phyloP scores from a whole-genome alignment of 179 eudicot species.

The Actinidia arguta region DNA sequence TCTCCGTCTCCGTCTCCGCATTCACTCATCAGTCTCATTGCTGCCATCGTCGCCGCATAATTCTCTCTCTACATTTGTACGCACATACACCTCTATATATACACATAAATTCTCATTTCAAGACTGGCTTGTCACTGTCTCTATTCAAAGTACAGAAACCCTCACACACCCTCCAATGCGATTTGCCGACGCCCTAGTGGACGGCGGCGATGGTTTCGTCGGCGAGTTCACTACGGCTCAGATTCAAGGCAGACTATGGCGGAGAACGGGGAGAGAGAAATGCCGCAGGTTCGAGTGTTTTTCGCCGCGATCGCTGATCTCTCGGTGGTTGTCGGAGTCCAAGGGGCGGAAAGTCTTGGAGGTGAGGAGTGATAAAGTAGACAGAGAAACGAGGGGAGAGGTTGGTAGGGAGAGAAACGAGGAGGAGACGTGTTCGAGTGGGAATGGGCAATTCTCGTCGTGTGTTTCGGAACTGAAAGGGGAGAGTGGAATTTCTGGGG shows the following conservation, averaged over 20 bases:
- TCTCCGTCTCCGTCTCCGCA: too few relatives aligned
- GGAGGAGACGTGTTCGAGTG: conserved; percentile 13
- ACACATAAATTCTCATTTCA: too few relatives aligned
- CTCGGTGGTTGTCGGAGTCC: conserved; percentile 26
- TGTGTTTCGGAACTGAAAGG: not conserved
- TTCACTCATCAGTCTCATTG: too few relatives aligned
- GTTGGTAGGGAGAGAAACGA: conserved; percentile 9
- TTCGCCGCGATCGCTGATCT: conserved; percentile 37
- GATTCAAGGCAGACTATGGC: conserved; percentile 12
- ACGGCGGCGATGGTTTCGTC: not conserved
- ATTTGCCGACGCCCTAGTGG: too few relatives aligned
- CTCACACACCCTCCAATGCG: too few relatives aligned
- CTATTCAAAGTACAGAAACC: too few relatives aligned
- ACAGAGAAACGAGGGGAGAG: conserved; percentile 26
- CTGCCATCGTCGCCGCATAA: too few relatives aligned
- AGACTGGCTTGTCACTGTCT: too few relatives aligned
- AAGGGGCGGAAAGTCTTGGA: conserved; percentile 25
- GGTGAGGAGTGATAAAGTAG: conserved; percentile 15
- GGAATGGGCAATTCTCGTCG: conserved; percentile 3
- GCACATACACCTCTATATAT: too few relatives aligned
- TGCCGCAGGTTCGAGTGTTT: conserved; percentile 24
- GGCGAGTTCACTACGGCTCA: too few relatives aligned
- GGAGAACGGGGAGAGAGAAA: not conserved
- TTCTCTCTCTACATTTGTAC: too few relatives aligned
- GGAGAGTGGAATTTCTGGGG: not conserved